Evolutionary conservation across 768 basidiomycete species (phyloP).

Genomic region (Sporobolomyces pararoseus): DNA sequence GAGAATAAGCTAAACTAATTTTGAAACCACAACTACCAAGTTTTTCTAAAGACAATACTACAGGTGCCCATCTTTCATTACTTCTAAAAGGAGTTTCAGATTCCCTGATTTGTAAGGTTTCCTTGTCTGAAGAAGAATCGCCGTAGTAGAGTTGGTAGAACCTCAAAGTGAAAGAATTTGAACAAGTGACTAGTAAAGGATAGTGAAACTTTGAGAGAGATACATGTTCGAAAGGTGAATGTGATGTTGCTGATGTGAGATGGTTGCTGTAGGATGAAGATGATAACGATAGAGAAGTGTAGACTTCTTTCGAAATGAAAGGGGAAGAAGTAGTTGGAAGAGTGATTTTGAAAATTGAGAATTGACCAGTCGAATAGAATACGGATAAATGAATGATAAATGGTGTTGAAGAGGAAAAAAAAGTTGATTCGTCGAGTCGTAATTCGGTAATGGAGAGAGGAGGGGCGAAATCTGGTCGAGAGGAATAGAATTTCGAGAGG

Average conservation of each 20-base stretch:
- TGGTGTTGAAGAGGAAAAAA: too few species aligned
- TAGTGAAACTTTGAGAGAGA: conserved; percentile 9
- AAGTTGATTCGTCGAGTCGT: conserved; percentile 16
- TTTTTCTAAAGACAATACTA: conserved; percentile 17
- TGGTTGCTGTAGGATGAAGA: background rate
- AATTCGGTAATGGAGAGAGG: conserved; percentile 24
- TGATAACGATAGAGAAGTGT: conserved; percentile 16
- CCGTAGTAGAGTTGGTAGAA: conserved; percentile 9
- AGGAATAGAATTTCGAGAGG: conserved; percentile 14
- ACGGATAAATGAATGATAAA: background rate
- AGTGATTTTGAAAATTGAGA: conserved; percentile 35
- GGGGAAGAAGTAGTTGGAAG: conserved; percentile 1
- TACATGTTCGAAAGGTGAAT: conserved; percentile 19
- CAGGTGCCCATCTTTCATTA: conserved; percentile 30
- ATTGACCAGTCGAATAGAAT: conserved; percentile 37
- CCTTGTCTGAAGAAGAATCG: background rate
- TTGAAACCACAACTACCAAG: background rate
- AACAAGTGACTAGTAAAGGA: conserved; percentile 31
- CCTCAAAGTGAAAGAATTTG: conserved; percentile 21
- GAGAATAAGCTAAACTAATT: conserved; percentile 31
- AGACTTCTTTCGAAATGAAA: conserved; percentile 11
- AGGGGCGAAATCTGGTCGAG: conserved; percentile 14
- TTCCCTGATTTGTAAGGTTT: background rate
- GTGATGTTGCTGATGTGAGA: background rate
- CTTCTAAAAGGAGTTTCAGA: conserved; percentile 26